Base-by-base conservation (phyloP, 2,329 filamentous ascomycete genomes). In the Xylariaceae sp. region DNA sequence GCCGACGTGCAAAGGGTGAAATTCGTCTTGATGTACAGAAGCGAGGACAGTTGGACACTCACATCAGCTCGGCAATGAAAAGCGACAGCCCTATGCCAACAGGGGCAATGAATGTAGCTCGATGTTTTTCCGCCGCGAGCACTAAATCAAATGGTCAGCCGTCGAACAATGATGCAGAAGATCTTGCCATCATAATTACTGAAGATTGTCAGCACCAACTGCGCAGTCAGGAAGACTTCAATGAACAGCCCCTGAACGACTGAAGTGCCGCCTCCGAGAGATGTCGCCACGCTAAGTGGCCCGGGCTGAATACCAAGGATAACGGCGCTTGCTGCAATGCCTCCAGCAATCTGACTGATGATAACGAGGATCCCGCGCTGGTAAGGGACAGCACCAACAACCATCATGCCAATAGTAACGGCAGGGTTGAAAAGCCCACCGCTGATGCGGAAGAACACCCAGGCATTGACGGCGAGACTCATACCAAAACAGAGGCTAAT, bases 41-140 rank as follows among this genome's bases (percentile, higher is more conserved):
- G n/a, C 22, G 22, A 27, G 4, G 22, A 27, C 7, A 27, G 22
- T 15, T 15, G 19, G 4, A 4, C 4, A 41, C 61, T 52, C 50
- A 62, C 61, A 63, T 68, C 41, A 59, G 61, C 51, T 56, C 51
- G 19, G 58, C 58, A 22, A 85, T 71, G 59, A 85, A 84, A 30
- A 85, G 70, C 0, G 79, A 68, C 2, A 84, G 62, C 0, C 82
- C 83, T 54, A 86, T 84, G 1, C 80, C 81, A 1, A 85, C 67
- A 0, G 82, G 82, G 0, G 81, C 81, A 3, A 85, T 67, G 60
- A 75, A 85, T 0, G 81, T 85, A 1, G 75, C 77, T 51, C 78
- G 78, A 62, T 84, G 80, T 61, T 85, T 83, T 54, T 83, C 78
- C 6, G 74, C 75, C 0, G 79, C 80, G 38, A 83, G 67, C 79